These are phyloP conservation scores for Pochonia chlamydosporia DNA, from an alignment of 2,329 filamentous ascomycete genomes.

Conservation along the genomic window DNA sequence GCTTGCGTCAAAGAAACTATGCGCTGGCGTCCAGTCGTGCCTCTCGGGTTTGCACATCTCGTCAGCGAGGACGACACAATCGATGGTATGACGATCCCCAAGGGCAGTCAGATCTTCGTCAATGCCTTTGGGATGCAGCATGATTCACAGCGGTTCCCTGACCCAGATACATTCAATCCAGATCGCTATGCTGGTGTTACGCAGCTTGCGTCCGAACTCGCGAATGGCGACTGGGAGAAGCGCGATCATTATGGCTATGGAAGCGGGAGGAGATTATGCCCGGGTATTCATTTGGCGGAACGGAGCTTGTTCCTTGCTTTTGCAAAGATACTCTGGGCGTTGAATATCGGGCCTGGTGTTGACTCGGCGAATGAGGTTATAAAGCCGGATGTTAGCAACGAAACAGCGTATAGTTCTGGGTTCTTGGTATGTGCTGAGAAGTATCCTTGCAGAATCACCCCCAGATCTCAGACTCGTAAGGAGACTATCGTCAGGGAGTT, in stretches of 20 bases:
- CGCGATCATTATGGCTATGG: constrained; percentile 42
- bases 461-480: background rate
- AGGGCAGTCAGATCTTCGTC: constrained; percentile 29
- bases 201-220: constrained; percentile 21
- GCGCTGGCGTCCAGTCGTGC: constrained; percentile 33
- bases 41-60: constrained; percentile 28
- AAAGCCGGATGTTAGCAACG: background rate
- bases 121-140: constrained; percentile 28
- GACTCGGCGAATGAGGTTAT: background rate
- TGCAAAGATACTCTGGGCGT: constrained; percentile 41
- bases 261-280: constrained; percentile 39
- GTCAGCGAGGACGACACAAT: constrained; percentile 31
- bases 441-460: background rate
- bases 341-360: background rate
- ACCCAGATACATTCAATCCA: constrained; percentile 25
- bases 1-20: constrained; percentile 35
- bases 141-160: constrained; percentile 15
- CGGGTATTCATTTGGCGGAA: constrained; percentile 43
- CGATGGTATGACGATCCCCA: constrained; percentile 34
- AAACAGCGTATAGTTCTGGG: background rate
- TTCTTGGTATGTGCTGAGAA: background rate
- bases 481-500: background rate
- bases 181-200: constrained; percentile 19
- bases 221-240: constrained; percentile 13
- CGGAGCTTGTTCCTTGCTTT: constrained; percentile 32